These are phyloP conservation scores for Heritiera fomes DNA, from an alignment of 345 rosid species.

Conservation along the genomic window DNA sequence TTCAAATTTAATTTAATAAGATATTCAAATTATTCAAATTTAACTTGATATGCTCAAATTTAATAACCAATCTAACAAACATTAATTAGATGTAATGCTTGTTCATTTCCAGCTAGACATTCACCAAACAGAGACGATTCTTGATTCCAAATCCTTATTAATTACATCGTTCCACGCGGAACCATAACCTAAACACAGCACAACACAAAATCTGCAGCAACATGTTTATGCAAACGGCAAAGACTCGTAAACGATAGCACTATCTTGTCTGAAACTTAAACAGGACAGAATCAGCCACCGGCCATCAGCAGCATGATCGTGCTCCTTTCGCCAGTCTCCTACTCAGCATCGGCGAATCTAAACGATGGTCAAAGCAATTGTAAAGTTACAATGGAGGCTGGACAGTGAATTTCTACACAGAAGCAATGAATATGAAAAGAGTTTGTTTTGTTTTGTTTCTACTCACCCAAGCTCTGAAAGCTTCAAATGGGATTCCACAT, in stretches of 20 bases:
- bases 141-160: not conserved
- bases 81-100: too few species aligned
- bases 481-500: conserved; percentile 70
- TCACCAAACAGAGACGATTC: not conserved
- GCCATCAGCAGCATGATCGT: not conserved
- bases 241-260: not conserved
- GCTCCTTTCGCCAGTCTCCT: not conserved
- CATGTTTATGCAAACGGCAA: not conserved
- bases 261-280: not conserved
- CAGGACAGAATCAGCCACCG: not conserved
- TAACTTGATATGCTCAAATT: too few species aligned
- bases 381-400: not conserved
- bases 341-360: conserved; percentile 44
- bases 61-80: too few species aligned
- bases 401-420: not conserved
- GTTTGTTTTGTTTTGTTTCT: not conserved
- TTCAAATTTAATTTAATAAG: too few species aligned
- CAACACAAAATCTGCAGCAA: not conserved
- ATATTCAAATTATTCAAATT: too few species aligned
- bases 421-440: not conserved
- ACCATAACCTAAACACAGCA: not conserved
- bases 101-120: too few species aligned
- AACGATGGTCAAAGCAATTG: not conserved
- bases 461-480: conserved; percentile 81
- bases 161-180: not conserved